Evolutionary conservation across 176 grass and related monocot genomes (phyloP), one percentile per base, ranked within the genome.

Genomic region (Rhynchospora breviuscula): DNA sequence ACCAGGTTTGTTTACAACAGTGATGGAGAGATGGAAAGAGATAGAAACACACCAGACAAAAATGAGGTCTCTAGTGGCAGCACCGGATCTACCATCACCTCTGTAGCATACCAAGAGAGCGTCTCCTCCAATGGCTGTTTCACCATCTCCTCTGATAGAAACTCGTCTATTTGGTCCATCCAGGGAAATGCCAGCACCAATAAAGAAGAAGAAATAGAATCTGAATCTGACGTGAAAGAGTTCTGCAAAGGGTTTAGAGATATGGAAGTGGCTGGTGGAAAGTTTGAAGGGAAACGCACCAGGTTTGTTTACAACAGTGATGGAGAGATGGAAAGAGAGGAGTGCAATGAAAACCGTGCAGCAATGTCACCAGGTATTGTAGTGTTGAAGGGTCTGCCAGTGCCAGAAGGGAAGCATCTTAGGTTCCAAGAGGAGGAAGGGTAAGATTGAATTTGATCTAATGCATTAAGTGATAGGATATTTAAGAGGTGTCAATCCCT

Each of bases 291-390:
- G 35, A 40, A 40, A 40, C 35, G 3, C 91, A 89, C 84, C 19
- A 81, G 91, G 63, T 97, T 97, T 86, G 57, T 97, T 71, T 97
- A 97, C 82, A 89, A 90, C 84, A 93, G 91, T 25, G 89, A 97
- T 22, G 94, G 82, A 17, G 91, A 97, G 85, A 89, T 93, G 26
- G 91, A 93, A 71, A 73, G 69, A 71, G 85, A 91, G 40, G 89
- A 93, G 54, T 69, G 59, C 10, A 69, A 61, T 48, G 80, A 85
- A 56, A 85, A 29, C 29, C 4, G 59, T 78, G 89, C 40, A 12
- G 79, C 54, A 4, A 59, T 66, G 1, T 87, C 75, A 19, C 86
- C 84, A 10, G 63, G 71, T 15, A 52, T 68, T 0, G 57, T 88
- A 40, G 57, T 89, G 60, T 64, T 89, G 85, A 92, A 74, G 44